Percentiles rank a stretch among this genome's conserved stretches.
phyloP scores from a whole-genome alignment of 164 flowering plant species.

The Macadamia tetraphylla region DNA sequence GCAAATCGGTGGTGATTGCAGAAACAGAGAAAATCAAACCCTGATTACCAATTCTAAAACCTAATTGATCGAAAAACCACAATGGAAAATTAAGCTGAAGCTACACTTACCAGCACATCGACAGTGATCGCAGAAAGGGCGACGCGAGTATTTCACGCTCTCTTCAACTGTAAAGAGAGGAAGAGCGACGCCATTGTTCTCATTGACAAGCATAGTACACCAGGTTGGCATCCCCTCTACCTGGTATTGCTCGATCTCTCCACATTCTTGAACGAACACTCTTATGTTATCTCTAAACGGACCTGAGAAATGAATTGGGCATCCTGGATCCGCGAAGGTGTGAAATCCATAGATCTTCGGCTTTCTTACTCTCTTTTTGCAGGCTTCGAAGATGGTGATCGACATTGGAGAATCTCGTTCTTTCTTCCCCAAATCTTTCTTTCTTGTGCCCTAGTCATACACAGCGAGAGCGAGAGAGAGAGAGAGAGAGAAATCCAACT shows the following conservation, averaged over 20 bases:
- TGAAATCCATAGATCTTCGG: conserved; percentile 46
- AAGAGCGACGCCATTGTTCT: conserved; percentile 40
- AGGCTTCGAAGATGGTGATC: conserved; percentile 26
- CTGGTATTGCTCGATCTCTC: conserved; percentile 39
- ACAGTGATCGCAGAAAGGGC: conserved; percentile 78
- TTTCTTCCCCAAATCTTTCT: background rate
- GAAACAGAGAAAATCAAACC: background rate
- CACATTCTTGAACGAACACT: conserved; percentile 49
- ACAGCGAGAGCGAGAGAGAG: no score
- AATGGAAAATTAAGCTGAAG: background rate
- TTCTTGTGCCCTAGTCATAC: background rate
- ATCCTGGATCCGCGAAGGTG: conserved; percentile 50
- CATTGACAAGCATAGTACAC: conserved; percentile 57
- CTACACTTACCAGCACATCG: conserved; percentile 49
- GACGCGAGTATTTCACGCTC: conserved; percentile 29
- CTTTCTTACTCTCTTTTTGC: conserved; percentile 36
- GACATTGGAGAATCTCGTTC: conserved; percentile 18
- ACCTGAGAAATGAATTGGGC: conserved; percentile 35
- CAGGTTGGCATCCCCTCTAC: conserved; percentile 55
- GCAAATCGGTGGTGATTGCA: conserved; percentile 49
- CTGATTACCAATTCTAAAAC: conserved; percentile 1
- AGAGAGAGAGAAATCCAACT: background rate
- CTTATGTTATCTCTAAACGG: conserved; percentile 77
- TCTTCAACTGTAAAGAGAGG: conserved; percentile 80
- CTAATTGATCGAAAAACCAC: background rate